These are phyloP conservation scores for Zostera marina DNA, from an alignment of 116 monocot species.

Conservation along the genomic window DNA sequence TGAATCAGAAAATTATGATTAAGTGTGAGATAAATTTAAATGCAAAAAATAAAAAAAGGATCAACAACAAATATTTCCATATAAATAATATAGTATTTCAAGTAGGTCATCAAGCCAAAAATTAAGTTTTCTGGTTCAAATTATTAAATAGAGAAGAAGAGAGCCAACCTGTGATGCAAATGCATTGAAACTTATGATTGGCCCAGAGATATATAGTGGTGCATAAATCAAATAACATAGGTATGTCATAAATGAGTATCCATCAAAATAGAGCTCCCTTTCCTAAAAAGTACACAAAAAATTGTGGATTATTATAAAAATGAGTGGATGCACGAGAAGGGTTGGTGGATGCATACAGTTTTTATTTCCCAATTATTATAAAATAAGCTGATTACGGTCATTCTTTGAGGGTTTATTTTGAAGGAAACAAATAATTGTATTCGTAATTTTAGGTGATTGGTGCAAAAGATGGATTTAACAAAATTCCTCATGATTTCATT, in stretches of 20 bases:
- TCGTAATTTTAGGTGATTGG: too few relatives aligned
- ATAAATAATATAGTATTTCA: background rate
- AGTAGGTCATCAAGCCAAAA: background rate
- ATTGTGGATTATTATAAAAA: background rate
- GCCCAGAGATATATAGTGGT: constrained; percentile 94
- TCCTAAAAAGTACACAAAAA: constrained; percentile 38
- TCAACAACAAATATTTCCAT: too few relatives aligned
- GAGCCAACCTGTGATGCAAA: constrained; percentile 76
- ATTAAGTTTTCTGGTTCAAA: background rate
- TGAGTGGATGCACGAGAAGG: background rate
- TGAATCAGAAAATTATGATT: background rate
- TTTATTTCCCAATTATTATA: too few relatives aligned
- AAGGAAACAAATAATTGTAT: too few relatives aligned
- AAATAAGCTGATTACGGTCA: too few relatives aligned
- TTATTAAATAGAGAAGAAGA: background rate
- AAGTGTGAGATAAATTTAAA: background rate
- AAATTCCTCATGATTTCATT: too few relatives aligned
- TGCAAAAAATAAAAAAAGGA: too few relatives aligned
- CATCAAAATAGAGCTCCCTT: constrained; percentile 22
- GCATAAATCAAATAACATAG: constrained; percentile 88
- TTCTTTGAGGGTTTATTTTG: too few relatives aligned
- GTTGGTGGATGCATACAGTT: background rate
- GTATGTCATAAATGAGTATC: constrained; percentile 63
- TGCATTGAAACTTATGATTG: constrained; percentile 87
- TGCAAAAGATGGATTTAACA: too few relatives aligned